A percentile compares a stretch with the other conserved stretches of the same genome.
phyloP scores from a whole-genome alignment of 768 basidiomycete species.

The Hydnum rufescens region DNA sequence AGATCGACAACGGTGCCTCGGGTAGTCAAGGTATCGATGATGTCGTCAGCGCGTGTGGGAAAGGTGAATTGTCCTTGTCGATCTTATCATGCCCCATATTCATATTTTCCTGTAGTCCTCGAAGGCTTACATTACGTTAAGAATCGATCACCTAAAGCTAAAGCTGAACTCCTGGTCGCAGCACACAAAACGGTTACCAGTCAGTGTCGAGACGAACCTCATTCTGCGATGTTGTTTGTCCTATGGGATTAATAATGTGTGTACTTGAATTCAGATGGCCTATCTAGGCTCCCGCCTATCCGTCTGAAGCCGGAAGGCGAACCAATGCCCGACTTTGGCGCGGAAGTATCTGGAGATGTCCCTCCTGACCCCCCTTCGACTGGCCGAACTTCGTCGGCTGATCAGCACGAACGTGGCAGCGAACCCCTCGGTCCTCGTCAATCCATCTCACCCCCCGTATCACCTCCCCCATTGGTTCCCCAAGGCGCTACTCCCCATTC shows the following conservation, averaged over 20 bases:
- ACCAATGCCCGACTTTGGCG: conserved; percentile 11
- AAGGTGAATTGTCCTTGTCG: conserved; percentile 27
- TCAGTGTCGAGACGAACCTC: conserved; percentile 20
- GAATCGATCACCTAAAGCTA: conserved; percentile 48
- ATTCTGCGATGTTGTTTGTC: too few species aligned
- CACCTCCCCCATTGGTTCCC: too few species aligned
- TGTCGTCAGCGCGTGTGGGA: conserved; percentile 55
- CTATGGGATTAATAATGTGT: background rate
- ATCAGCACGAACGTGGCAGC: background rate
- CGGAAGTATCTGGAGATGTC: conserved; percentile 13
- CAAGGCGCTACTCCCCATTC: too few species aligned
- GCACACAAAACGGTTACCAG: conserved; percentile 79
- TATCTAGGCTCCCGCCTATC: conserved; percentile 54
- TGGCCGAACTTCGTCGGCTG: background rate
- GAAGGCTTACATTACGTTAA: conserved; percentile 27
- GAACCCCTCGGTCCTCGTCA: background rate
- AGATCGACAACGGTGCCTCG: conserved; percentile 34
- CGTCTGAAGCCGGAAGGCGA: conserved; percentile 43
- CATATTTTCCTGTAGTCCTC: background rate
- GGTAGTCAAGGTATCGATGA: conserved; percentile 29
- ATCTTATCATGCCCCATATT: background rate
- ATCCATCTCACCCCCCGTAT: too few species aligned
- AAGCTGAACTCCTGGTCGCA: conserved; percentile 58
- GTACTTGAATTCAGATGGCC: conserved; percentile 32
- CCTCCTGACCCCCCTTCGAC: conserved; percentile 11